phyloP scores from a whole-genome alignment of 2,329 filamentous ascomycete species.

The Trichoderma afroharzianum region DNA sequence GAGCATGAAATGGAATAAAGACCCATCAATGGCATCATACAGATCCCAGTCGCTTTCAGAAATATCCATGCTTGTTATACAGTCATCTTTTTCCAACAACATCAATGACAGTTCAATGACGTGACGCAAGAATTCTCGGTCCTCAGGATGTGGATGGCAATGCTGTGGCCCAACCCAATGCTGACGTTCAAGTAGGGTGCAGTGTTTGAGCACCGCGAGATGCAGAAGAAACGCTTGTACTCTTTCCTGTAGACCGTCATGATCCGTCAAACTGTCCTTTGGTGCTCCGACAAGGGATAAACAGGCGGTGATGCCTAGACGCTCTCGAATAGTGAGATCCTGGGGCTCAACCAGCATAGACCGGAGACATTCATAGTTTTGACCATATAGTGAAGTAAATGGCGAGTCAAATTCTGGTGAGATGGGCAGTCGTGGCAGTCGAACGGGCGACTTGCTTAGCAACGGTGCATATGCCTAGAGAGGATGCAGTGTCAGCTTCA shows the following conservation, averaged over 20 bases:
- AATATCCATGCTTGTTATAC: background rate
- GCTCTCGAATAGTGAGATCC: constrained; percentile 2
- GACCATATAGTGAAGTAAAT: background rate
- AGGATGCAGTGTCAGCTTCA: background rate
- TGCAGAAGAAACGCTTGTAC: constrained; percentile 15
- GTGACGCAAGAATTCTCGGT: background rate
- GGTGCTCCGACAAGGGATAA: background rate
- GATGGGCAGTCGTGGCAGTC: background rate
- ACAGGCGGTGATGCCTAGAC: constrained; percentile 3
- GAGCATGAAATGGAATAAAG: constrained; percentile 3
- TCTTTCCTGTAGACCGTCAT: background rate
- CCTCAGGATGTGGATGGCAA: background rate
- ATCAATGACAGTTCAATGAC: background rate
- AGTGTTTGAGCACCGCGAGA: constrained; percentile 12
- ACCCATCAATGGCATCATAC: constrained; percentile 14
- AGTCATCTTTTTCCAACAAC: background rate
- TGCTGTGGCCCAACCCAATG: background rate
- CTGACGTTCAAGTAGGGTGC: constrained; percentile 17
- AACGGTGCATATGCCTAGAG: constrained; percentile 14
- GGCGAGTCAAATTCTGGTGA: background rate
- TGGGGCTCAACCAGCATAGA: background rate
- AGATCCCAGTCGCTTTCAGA: constrained; percentile 2
- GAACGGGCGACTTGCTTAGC: background rate
- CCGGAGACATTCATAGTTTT: background rate
- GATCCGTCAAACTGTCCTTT: background rate